phyloP scores from a whole-genome alignment of 345 rosid species.

The Citrus hindsii region DNA sequence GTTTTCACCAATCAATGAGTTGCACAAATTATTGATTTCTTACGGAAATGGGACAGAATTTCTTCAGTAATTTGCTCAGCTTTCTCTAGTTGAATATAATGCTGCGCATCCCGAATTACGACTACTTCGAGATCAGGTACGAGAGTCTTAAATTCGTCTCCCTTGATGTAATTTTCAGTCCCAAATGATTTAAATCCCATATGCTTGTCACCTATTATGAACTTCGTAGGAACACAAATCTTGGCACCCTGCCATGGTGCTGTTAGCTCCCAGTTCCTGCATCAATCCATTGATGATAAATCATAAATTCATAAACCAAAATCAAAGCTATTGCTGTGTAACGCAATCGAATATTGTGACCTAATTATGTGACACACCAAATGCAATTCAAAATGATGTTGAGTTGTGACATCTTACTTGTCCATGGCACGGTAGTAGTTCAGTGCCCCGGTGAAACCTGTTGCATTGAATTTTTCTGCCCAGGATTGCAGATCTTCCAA shows the following conservation, averaged over 20 bases:
- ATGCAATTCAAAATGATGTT: no score
- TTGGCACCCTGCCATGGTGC: conserved; percentile 26
- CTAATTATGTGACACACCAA: no score
- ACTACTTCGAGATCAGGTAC: conserved; percentile 22
- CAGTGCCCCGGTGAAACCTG: conserved; percentile 29
- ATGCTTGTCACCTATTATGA: conserved; percentile 20
- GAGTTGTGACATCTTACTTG: background rate
- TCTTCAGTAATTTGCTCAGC: conserved; percentile 15
- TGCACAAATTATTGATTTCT: background rate
- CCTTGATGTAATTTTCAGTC: conserved; percentile 14
- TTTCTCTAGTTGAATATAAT: conserved; percentile 26
- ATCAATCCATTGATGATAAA: background rate
- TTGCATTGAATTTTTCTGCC: conserved; percentile 23
- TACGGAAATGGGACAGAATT: conserved; percentile 11
- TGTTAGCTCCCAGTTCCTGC: conserved; percentile 24
- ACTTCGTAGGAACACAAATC: conserved; percentile 22
- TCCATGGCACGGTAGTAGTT: conserved; percentile 32
- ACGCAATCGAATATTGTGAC: background rate
- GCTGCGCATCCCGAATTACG: conserved; percentile 19
- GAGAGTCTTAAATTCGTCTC: conserved; percentile 8
- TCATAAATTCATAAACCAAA: background rate
- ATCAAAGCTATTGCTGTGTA: background rate
- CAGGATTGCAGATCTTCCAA: conserved; percentile 27
- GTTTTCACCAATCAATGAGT: background rate
- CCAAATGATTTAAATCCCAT: conserved; percentile 15